A percentile compares a stretch with the other conserved stretches of the same genome.
phyloP scores from a whole-genome alignment of 1,139 yeast species.

The Suhomyces guaymorum region DNA sequence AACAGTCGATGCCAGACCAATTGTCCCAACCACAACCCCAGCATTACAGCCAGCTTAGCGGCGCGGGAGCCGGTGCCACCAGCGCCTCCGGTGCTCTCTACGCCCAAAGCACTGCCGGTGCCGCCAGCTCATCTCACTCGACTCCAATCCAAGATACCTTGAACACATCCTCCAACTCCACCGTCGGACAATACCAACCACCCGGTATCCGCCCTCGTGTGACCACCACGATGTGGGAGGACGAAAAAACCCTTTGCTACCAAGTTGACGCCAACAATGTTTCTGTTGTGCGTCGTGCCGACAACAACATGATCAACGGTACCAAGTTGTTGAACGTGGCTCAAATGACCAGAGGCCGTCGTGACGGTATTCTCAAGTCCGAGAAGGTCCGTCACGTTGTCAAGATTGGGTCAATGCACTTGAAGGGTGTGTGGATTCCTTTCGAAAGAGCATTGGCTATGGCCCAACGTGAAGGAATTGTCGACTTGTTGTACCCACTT shows the following conservation, averaged over 20 bases:
- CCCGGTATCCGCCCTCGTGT: conserved; percentile 75
- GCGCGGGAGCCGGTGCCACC: conserved; percentile 6
- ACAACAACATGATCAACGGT: conserved; percentile 93
- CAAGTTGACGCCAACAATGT: conserved; percentile 94
- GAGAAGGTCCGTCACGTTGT: conserved; percentile 91
- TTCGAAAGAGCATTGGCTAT: conserved; percentile 89
- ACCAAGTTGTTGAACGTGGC: conserved; percentile 90
- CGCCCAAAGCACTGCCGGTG: conserved; percentile 10
- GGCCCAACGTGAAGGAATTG: conserved; percentile 89
- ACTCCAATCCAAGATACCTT: conserved; percentile 19
- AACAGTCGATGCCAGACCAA: conserved; percentile 15
- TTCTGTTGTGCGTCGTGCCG: conserved; percentile 87
- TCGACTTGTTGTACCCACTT: conserved; percentile 80
- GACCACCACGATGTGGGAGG: conserved; percentile 97
- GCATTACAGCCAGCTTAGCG: conserved; percentile 13
- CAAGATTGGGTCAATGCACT: conserved; percentile 94
- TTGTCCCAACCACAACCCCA: conserved; percentile 18
- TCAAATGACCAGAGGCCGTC: conserved; percentile 92
- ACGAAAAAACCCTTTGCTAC: conserved; percentile 89
- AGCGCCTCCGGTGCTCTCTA: conserved; percentile 7
- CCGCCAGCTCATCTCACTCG: conserved; percentile 14
- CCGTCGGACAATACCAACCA: conserved; percentile 52
- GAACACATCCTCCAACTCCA: conserved; percentile 27
- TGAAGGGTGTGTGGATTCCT: conserved; percentile 98
- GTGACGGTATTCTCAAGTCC: conserved; percentile 90